These are phyloP conservation scores for Pythium rishiriense DNA, from an alignment of 352 stramenopile species.

Conservation along the genomic window DNA sequence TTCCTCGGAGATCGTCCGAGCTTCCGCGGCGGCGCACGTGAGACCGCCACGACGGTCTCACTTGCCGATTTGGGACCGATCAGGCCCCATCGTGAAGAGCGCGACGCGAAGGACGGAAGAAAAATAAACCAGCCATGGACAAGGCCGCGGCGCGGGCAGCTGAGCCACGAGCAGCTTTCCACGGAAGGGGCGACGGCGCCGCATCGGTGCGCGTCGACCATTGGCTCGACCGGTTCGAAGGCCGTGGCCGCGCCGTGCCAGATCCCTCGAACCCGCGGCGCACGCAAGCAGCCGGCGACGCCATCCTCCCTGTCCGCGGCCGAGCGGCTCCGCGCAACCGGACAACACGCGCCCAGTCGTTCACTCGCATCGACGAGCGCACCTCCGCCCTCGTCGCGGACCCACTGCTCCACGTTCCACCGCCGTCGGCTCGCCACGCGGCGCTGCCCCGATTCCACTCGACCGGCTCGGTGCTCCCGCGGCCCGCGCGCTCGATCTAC, in stretches of 20 bases:
- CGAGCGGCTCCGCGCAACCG: background rate
- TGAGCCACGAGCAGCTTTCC: background rate
- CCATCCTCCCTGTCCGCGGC: background rate
- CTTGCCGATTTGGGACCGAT: background rate
- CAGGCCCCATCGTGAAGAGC: background rate
- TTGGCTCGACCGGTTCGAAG: background rate
- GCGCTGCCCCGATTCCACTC: background rate
- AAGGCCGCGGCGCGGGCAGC: background rate
- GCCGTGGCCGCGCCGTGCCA: background rate
- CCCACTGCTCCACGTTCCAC: background rate
- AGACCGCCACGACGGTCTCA: constrained; percentile 1
- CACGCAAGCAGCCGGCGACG: background rate
- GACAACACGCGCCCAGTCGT: constrained; percentile 1
- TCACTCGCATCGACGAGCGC: background rate
- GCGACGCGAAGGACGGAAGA: background rate
- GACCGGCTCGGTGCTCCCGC: background rate
- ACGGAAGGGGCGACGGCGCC: background rate
- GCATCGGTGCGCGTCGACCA: background rate
- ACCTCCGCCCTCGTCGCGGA: too few species aligned
- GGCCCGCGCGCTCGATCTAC: background rate
- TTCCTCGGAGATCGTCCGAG: background rate
- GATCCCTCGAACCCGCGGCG: background rate
- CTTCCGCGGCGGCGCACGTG: background rate
- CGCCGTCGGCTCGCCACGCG: background rate
- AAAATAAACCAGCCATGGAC: background rate